phyloP scores from a whole-genome alignment of 306 rosid species.

The Acacia melanoxylon region DNA sequence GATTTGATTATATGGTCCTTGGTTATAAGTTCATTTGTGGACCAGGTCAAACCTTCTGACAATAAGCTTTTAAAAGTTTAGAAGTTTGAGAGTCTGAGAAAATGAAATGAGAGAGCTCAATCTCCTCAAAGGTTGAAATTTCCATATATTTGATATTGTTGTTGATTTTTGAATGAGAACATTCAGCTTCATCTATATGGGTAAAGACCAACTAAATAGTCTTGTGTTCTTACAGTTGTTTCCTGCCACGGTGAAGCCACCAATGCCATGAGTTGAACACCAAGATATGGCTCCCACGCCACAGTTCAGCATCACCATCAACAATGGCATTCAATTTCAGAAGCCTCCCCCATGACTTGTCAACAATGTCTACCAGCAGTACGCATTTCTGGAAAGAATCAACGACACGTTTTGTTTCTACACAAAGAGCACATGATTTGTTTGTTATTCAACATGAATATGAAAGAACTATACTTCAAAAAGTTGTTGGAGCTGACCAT shows the following conservation, averaged over 20 bases:
- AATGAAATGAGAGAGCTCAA: background rate
- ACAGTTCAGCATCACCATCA: background rate
- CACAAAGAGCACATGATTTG: background rate
- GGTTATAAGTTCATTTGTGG: background rate
- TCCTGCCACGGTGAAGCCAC: slow-evolving; percentile 34
- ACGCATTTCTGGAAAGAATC: slow-evolving; percentile 23
- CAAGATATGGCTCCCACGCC: slow-evolving; percentile 31
- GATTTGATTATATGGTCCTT: background rate
- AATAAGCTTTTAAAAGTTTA: background rate
- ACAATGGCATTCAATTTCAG: slow-evolving; percentile 35
- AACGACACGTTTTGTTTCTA: slow-evolving; percentile 30
- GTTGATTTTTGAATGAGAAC: background rate
- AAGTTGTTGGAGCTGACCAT: background rate
- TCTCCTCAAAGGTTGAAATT: background rate
- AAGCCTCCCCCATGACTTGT: slow-evolving; percentile 8
- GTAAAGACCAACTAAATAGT: background rate
- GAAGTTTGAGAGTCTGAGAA: background rate
- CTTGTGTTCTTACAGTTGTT: slow-evolving; percentile 27
- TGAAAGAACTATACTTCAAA: background rate
- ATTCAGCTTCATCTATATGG: background rate
- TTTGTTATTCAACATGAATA: slow-evolving; percentile 1
- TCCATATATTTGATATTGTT: background rate
- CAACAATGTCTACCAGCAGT: slow-evolving; percentile 23
- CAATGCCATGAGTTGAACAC: slow-evolving; percentile 46
- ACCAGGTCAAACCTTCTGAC: background rate